Evolutionary conservation across 1,284 basidiomycete species (phyloP), one percentile per base, ranked within the genome.

Genomic region (Sutorius eximius): DNA sequence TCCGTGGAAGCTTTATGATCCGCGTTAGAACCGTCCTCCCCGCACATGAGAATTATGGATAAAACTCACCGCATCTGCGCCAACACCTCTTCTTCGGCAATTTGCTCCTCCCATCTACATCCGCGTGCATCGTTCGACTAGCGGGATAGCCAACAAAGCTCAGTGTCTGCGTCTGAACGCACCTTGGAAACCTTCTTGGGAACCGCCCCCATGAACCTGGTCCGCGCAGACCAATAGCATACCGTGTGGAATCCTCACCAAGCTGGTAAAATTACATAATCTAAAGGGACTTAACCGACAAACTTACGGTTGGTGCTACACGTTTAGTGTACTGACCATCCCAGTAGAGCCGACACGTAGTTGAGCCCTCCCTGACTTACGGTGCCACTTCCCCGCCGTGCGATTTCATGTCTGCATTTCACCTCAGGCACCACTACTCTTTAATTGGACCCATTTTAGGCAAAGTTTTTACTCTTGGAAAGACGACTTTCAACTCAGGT

Each of bases 91-190:
- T 77, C 74, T 13, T 82, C 77, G 9, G 60, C 49, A 86, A 66
- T 48, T 71, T 71, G 11, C 65, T 68, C 52, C 71, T 75, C 40
- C 73, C 74, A 15, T 77, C 65, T 51, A 78, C 73, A 5, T 77
- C 75, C 38, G 71, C 70, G 59, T 84, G 84, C 3, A 82, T 82
- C 60, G 75, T 77, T 24, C 22, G 30, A 83, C 83, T 83, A 24
- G 40, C 0, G 29, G 36, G n/a, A 22, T 24, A 10, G 49, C 63
- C 11, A 61, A 30, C 20, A 12, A 22, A 24, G 22, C 5, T 24
- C 22, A 76, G 62, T 9, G 80, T 51, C 38, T 50, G 49, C 1
- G n/a, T 18, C 1, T 63, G 67, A n/a, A 68, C 22, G 37, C 59
- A 45, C 32, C 52, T 59, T 9, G 58, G 52, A 2, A n/a, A n/a